phyloP scores from a whole-genome alignment of 257 asterid species.

The Rubia yunnanensis region DNA sequence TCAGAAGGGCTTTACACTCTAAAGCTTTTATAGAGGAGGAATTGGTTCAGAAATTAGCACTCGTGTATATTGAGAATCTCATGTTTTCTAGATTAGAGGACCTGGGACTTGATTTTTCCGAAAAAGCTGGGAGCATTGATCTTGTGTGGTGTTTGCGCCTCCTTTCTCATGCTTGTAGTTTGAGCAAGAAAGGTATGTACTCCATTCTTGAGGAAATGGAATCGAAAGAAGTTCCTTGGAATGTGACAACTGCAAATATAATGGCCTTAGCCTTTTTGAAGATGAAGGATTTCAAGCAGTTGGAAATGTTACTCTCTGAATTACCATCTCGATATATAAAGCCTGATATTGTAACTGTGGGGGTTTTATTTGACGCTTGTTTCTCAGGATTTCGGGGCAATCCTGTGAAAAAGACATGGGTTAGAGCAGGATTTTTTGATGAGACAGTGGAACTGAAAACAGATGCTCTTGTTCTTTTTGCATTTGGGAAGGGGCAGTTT shows the following conservation, averaged over 20 bases:
- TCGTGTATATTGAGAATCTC: conserved; percentile 18
- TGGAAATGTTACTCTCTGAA: conserved; percentile 22
- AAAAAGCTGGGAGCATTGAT: conserved; percentile 20
- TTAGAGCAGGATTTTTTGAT: conserved; percentile 18
- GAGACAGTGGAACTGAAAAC: conserved; percentile 16
- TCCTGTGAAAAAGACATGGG: conserved; percentile 21
- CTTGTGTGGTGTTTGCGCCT: conserved; percentile 27
- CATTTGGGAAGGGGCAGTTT: conserved; percentile 30
- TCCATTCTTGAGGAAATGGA: conserved; percentile 24
- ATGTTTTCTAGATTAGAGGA: conserved; percentile 30
- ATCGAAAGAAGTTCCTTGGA: conserved; percentile 22
- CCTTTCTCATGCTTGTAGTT: conserved; percentile 24
- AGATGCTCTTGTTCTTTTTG: conserved; percentile 22
- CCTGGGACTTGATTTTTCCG: conserved; percentile 18
- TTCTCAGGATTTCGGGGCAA: conserved; percentile 17
- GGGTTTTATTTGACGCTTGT: conserved; percentile 24
- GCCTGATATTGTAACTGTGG: conserved; percentile 26
- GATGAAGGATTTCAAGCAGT: conserved; percentile 25
- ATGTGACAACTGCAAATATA: conserved; percentile 21
- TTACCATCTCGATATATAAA: conserved; percentile 21
- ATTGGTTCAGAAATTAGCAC: conserved; percentile 23
- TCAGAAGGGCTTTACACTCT: conserved; percentile 13
- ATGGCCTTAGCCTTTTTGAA: conserved; percentile 20
- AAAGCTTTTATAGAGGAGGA: conserved; percentile 15
- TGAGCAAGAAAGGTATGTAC: conserved; percentile 25